phyloP scores from a whole-genome alignment of 352 stramenopile genomes.

The Phytophthora pini region DNA sequence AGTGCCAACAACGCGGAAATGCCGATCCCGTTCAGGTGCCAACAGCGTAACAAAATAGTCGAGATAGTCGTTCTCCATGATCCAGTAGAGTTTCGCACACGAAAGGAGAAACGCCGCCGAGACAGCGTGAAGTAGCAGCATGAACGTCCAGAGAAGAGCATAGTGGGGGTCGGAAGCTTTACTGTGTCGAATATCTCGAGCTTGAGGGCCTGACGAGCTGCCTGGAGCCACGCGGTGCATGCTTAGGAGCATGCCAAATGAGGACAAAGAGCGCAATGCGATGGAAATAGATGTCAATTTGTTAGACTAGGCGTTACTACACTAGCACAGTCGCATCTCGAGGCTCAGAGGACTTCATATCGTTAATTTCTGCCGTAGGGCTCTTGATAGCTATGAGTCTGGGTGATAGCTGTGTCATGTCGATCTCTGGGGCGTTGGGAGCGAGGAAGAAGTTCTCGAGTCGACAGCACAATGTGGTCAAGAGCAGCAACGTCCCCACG shows the following conservation, averaged over 20 bases:
- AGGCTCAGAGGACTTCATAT: not conserved
- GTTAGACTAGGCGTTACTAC: not conserved
- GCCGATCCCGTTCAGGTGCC: not conserved
- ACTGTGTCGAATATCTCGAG: too few species aligned
- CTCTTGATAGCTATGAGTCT: conserved; percentile 13
- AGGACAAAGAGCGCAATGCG: too few species aligned
- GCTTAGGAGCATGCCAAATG: too few species aligned
- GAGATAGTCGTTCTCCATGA: not conserved
- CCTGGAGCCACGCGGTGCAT: too few species aligned
- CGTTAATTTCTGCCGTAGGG: not conserved
- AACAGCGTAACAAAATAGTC: not conserved
- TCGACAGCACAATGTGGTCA: conserved; percentile 60
- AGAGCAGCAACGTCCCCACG: conserved; percentile 42
- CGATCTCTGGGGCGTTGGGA: conserved; percentile 33
- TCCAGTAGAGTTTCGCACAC: not conserved
- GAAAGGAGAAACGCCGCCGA: too few species aligned
- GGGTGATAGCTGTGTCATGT: conserved; percentile 47
- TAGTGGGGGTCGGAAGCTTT: too few species aligned
- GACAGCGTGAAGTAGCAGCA: too few species aligned
- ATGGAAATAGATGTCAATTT: too few species aligned
- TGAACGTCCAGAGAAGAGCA: too few species aligned
- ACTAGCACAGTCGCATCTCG: conserved; percentile 11
- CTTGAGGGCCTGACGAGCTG: too few species aligned
- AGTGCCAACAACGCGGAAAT: not conserved
- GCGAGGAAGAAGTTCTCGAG: conserved; percentile 60